phyloP scores from a whole-genome alignment of 1,284 basidiomycete genomes.

The Puccinia sorghi region DNA sequence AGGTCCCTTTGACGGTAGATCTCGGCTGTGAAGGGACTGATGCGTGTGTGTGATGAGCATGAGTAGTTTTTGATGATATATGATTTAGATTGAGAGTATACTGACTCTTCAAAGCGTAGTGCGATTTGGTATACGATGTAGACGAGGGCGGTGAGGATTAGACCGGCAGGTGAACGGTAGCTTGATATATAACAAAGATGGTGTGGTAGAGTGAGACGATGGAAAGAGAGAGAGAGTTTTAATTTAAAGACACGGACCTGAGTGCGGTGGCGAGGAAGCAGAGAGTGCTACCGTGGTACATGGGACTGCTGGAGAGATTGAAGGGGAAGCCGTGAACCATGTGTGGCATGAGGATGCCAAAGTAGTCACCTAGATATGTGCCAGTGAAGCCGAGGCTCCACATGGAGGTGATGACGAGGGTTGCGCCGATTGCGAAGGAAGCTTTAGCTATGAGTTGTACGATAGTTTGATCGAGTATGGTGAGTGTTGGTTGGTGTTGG shows the following conservation, averaged over 20 bases:
- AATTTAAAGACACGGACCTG: background rate
- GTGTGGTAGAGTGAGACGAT: too few relatives aligned
- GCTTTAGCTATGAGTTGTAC: slow-evolving; percentile 5
- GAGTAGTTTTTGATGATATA: background rate
- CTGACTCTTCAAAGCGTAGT: slow-evolving; percentile 40
- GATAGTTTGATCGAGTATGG: background rate
- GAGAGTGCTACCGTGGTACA: slow-evolving; percentile 57
- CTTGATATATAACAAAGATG: background rate
- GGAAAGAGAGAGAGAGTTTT: background rate
- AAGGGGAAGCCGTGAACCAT: slow-evolving; percentile 59
- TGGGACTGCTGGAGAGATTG: slow-evolving; percentile 57
- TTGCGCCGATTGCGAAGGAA: slow-evolving; percentile 55
- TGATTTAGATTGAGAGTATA: background rate
- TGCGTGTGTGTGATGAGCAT: background rate
- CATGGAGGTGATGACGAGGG: slow-evolving; percentile 58
- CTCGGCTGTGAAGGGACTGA: slow-evolving; percentile 39
- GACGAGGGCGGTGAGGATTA: slow-evolving; percentile 31
- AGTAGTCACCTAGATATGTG: slow-evolving; percentile 59
- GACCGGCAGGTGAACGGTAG: slow-evolving; percentile 38
- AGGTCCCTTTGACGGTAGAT: slow-evolving; percentile 12
- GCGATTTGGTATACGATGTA: slow-evolving; percentile 29
- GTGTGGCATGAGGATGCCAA: slow-evolving; percentile 58
- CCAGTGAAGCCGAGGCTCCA: slow-evolving; percentile 58
- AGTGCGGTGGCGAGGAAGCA: slow-evolving; percentile 53
- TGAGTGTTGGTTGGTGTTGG: slow-evolving; percentile 22